phyloP scores from a whole-genome alignment of 2,329 filamentous ascomycete species.

The Apiospora koreana region DNA sequence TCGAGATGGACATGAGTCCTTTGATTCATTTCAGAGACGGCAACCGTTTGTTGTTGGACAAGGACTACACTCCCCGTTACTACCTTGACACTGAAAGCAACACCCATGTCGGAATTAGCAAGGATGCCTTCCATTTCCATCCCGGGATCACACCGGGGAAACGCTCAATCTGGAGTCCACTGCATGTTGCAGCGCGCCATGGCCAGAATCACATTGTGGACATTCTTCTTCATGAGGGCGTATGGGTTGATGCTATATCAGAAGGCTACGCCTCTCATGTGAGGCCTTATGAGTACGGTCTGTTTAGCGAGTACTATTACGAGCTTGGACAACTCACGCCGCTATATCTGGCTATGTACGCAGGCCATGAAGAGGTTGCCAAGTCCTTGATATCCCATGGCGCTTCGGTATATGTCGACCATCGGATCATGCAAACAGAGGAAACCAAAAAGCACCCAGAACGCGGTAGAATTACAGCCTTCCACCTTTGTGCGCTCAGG shows the following conservation, averaged over 20 bases:
- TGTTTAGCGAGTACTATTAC: no score
- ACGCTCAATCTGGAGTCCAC: neutral
- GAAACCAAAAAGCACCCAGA: neutral
- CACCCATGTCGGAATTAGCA: neutral
- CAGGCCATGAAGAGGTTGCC: neutral
- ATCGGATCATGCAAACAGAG: neutral
- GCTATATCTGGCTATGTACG: neutral
- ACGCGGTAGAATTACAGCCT: neutral
- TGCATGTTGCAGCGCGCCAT: neutral
- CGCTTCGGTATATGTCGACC: neutral
- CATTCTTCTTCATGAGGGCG: neutral
- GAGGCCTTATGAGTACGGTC: neutral
- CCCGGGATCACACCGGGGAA: neutral
- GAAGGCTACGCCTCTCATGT: neutral
- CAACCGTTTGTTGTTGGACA: neutral
- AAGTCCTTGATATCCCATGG: neutral
- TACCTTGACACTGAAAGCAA: neutral
- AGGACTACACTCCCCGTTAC: neutral
- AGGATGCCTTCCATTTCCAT: neutral
- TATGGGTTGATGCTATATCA: neutral
- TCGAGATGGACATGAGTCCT: neutral
- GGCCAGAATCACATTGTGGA: neutral
- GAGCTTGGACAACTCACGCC: neutral
- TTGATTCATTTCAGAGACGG: no score
- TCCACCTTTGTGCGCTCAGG: neutral